Percentiles rank a stretch among this genome's conserved stretches.
Conservation (phyloP, 352 stramenopile species). For the Globisporangium rhizosaccharum region DNA sequence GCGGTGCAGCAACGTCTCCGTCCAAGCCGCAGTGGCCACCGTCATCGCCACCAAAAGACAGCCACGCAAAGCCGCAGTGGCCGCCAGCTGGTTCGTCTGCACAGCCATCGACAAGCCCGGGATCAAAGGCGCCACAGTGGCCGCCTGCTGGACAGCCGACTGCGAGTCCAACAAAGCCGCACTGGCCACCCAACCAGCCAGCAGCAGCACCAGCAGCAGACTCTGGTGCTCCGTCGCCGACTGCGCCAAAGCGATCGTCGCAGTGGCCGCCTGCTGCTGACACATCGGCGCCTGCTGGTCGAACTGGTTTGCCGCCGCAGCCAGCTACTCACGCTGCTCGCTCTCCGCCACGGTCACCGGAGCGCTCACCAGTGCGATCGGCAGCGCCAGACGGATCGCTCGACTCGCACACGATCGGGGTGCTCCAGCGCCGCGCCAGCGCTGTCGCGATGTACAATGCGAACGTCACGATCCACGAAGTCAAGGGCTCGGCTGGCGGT, state of each 20-base stretch:
- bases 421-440: slow-evolving; percentile 59
- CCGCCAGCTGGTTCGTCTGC: slow-evolving; percentile 6
- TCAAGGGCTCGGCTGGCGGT: slow-evolving; percentile 67
- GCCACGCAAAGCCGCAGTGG: slow-evolving; percentile 16
- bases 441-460: slow-evolving; percentile 50
- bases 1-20: background rate
- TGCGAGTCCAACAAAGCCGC: slow-evolving; percentile 4
- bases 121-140: slow-evolving; percentile 23
- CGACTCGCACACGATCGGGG: slow-evolving; percentile 49
- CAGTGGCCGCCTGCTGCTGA: slow-evolving; percentile 42
- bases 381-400: slow-evolving; percentile 7
- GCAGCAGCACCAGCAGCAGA: slow-evolving; percentile 10
- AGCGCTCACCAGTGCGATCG: slow-evolving; percentile 18
- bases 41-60: slow-evolving; percentile 15
- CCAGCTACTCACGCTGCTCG: slow-evolving; percentile 8
- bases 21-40: slow-evolving; percentile 29
- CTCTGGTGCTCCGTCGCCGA: background rate
- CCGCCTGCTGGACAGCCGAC: slow-evolving; percentile 24
- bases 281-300: background rate
- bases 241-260: slow-evolving; percentile 20
- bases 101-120: background rate
- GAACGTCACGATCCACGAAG: slow-evolving; percentile 72
- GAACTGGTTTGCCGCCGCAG: slow-evolving; percentile 7
- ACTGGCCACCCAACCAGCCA: slow-evolving; percentile 20
- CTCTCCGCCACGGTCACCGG: slow-evolving; percentile 24